Conservation (phyloP, 768 basidiomycete genomes). For the Boletus barrowsii region DNA sequence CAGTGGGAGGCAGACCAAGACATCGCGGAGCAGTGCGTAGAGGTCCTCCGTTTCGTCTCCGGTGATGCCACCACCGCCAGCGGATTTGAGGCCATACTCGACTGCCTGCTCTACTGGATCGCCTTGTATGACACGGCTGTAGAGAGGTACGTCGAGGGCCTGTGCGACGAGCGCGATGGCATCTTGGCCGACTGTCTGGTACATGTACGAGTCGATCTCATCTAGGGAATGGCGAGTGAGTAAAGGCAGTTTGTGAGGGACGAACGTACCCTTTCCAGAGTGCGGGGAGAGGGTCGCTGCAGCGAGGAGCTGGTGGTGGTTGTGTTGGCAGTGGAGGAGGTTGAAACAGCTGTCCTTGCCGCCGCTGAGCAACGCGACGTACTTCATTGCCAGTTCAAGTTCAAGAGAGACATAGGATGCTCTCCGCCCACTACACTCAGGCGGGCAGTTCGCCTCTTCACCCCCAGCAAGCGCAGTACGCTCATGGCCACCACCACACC, state of each 20-base stretch:
- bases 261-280: slow-evolving; percentile 69
- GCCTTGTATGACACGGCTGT: slow-evolving; percentile 77
- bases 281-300: slow-evolving; percentile 86
- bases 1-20: slow-evolving; percentile 60
- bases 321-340: slow-evolving; percentile 79
- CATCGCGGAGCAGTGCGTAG: slow-evolving; percentile 61
- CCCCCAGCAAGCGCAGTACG: slow-evolving; percentile 20
- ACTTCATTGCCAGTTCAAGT: slow-evolving; percentile 59
- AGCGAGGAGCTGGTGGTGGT: slow-evolving; percentile 85
- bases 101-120: slow-evolving; percentile 73
- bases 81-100: slow-evolving; percentile 77
- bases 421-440: slow-evolving; percentile 47
- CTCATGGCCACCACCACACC: slow-evolving; percentile 23
- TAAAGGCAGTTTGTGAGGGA: background rate
- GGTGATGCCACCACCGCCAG: slow-evolving; percentile 46
- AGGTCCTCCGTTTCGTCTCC: slow-evolving; percentile 99
- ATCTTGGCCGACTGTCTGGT: slow-evolving; percentile 98
- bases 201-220: slow-evolving; percentile 97
- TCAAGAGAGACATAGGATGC: slow-evolving; percentile 48
- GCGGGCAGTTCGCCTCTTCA: slow-evolving; percentile 16
- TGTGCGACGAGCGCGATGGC: slow-evolving; percentile 83
- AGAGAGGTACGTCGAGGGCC: slow-evolving; percentile 84
- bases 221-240: slow-evolving; percentile 48
- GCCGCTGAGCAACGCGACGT: slow-evolving; percentile 91
- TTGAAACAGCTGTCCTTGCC: slow-evolving; percentile 99